Evolutionary conservation across 352 stramenopile species (phyloP), one percentile per base, ranked within the genome.

Genomic region (Plasmopara muralis): DNA sequence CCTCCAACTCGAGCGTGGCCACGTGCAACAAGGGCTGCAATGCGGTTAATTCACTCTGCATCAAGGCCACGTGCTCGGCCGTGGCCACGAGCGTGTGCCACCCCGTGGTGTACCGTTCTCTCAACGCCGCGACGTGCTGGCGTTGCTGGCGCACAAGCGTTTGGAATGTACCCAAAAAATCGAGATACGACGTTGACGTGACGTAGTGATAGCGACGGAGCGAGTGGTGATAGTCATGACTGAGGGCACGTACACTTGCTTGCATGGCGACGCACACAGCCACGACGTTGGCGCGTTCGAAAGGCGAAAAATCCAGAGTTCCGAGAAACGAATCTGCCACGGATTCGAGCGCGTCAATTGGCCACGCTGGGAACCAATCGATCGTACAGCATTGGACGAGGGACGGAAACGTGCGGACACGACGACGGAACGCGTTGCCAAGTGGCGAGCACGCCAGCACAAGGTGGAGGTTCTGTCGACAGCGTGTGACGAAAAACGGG

Each of bases 351-450:
- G 94, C 94, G 66, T 98, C 91, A 42, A 95, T 76, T 0, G 94
- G 94, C 94, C 94, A 98, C 49, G 97, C 92, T 0, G 89, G 88
- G 65, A 98, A 98, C 93, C 93, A 98, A 47, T 98, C 93, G 53
- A 98, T 98, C 35, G 93, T 98, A 57, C 92, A 98, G 64, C 93
- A 98, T 60, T 98, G 98, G 4, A 98, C 92, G 2, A 98, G 77
- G 18, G 93, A 96, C 18, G 94, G 94, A 55, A 98, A 98, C 91
- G 98, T 98, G 7, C 93, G 83, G 43, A 98, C 68, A 5, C 93
- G 81, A 8, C 87, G 79, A 2, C 93, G 84, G 60, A 98, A 98
- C 0, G 91, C 87, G 29, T 97, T 89, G 2, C 93, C 88, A 44
- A 98, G 97, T 13, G 94, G 94, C 12, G 82, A 96, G 9, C 98